These are phyloP conservation scores for Vaccinium corymbosum DNA, from an alignment of 148 eudicot species.

Conservation along the genomic window DNA sequence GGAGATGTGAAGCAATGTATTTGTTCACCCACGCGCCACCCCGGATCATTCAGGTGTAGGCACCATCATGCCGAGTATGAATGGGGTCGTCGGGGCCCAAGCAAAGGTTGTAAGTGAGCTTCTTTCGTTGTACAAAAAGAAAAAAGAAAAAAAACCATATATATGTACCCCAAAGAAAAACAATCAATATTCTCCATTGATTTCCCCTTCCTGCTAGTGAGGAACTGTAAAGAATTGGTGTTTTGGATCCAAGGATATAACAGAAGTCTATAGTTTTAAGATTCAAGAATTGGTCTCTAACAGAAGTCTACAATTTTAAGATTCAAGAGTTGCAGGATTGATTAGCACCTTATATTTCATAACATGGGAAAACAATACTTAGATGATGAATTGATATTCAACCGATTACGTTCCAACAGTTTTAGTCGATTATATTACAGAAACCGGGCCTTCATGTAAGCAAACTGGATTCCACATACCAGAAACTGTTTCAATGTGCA, in stretches of 20 bases:
- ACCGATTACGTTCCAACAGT: background rate
- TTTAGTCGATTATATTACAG: background rate
- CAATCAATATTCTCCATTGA: background rate
- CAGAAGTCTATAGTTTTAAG: background rate
- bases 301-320: background rate
- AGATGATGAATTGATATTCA: background rate
- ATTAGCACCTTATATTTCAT: background rate
- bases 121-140: background rate
- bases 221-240: background rate
- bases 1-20: slow-evolving; percentile 25
- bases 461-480: slow-evolving; percentile 5
- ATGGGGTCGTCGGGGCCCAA: slow-evolving; percentile 23
- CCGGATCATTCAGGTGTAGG: slow-evolving; percentile 42
- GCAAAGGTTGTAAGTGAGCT: background rate
- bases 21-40: slow-evolving; percentile 46
- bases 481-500: background rate
- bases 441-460: background rate
- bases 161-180: background rate
- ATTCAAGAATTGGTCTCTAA: background rate
- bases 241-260: background rate
- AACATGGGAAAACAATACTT: background rate
- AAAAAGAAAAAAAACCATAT: no score
- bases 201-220: background rate
- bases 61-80: slow-evolving; percentile 30
- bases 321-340: background rate